Conservation (phyloP, 768 basidiomycete species). For the Pholiota molesta region DNA sequence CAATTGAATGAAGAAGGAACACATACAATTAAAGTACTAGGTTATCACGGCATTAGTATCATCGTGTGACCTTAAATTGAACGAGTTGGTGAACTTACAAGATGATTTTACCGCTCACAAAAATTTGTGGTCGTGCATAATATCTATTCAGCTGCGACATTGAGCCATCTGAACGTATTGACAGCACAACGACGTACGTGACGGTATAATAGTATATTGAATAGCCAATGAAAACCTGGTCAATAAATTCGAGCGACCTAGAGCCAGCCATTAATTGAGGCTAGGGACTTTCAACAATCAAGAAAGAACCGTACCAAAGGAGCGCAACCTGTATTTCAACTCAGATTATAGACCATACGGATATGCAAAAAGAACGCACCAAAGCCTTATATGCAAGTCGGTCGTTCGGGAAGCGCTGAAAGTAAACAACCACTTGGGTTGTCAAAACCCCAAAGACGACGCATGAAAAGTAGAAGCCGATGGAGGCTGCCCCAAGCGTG, state of each 20-base stretch:
- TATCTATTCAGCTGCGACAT: slow-evolving; percentile 32
- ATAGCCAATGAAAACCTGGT: slow-evolving; percentile 56
- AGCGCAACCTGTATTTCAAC: slow-evolving; percentile 26
- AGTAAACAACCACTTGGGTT: slow-evolving; percentile 41
- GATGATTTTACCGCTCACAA: slow-evolving; percentile 29
- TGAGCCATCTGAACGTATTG: not conserved
- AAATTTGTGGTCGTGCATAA: slow-evolving; percentile 30
- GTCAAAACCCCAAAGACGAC: slow-evolving; percentile 43
- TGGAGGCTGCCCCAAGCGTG: slow-evolving; percentile 42
- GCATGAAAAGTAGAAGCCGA: slow-evolving; percentile 43
- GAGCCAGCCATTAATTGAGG: not conserved
- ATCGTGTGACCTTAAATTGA: not conserved
- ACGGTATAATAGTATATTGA: slow-evolving; percentile 57
- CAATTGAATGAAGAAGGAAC: not conserved
- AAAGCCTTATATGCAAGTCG: slow-evolving; percentile 34
- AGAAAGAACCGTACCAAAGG: slow-evolving; percentile 27
- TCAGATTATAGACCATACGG: not conserved
- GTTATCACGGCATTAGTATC: not conserved
- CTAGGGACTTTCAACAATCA: not conserved
- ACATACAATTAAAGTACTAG: slow-evolving; percentile 42
- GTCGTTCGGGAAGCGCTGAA: slow-evolving; percentile 41
- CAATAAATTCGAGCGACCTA: slow-evolving; percentile 49
- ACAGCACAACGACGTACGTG: slow-evolving; percentile 39
- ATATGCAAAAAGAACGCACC: slow-evolving; percentile 24
- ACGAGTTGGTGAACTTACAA: slow-evolving; percentile 35